Percentiles rank a stretch among this genome's conserved stretches.
Conservation (phyloP, 768 basidiomycete species). For the Tulasnella sp. region DNA sequence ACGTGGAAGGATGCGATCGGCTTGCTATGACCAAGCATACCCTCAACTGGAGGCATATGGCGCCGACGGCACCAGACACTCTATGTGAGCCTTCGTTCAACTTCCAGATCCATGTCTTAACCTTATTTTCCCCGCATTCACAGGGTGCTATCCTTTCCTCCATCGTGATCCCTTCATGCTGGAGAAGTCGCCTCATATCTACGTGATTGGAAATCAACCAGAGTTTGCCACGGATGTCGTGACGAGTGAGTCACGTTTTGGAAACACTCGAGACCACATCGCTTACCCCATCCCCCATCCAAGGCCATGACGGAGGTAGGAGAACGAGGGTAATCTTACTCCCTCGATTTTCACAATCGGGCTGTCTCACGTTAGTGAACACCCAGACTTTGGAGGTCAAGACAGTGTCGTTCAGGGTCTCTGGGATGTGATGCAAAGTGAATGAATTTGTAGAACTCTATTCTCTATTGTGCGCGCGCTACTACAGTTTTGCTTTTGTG, state of each 20-base stretch:
- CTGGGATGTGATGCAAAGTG: background rate
- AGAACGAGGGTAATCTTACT: conserved; percentile 57
- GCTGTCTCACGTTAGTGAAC: conserved; percentile 69
- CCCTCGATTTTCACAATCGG: conserved; percentile 70
- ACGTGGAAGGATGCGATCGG: conserved; percentile 55
- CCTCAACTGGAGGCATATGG: conserved; percentile 87
- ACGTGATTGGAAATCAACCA: conserved; percentile 86
- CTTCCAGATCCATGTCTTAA: background rate
- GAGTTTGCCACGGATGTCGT: conserved; percentile 67
- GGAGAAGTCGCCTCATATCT: conserved; percentile 74
- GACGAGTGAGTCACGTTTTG: conserved; percentile 25
- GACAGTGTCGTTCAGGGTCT: conserved; percentile 20
- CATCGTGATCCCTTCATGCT: conserved; percentile 83
- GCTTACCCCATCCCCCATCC: background rate
- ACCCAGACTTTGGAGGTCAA: conserved; percentile 60
- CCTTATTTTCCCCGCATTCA: background rate
- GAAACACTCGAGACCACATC: background rate
- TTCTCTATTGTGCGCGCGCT: background rate
- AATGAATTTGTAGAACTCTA: background rate
- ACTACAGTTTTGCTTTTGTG: conserved; percentile 10
- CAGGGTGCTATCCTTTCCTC: conserved; percentile 89
- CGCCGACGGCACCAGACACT: conserved; percentile 98
- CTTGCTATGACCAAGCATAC: conserved; percentile 67
- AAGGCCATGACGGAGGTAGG: conserved; percentile 21
- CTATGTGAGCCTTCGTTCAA: conserved; percentile 38